These are phyloP conservation scores for Cetradonia linearis DNA, from an alignment of 495 filamentous ascomycete genomes.

Conservation along the genomic window DNA sequence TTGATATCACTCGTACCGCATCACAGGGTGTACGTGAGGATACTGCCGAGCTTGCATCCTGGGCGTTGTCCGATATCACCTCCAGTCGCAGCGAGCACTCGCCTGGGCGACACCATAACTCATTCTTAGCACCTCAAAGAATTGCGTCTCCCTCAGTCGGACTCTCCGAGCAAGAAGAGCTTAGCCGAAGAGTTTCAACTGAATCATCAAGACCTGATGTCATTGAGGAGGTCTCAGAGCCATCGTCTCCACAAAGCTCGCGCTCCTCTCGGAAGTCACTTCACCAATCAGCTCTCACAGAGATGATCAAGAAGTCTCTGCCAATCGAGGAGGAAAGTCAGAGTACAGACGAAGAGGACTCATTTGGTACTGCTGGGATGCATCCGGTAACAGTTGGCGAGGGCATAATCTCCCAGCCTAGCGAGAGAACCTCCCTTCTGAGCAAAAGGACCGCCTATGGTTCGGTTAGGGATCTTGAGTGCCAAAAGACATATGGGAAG, in stretches of 20 bases:
- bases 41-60: slow-evolving; percentile 80
- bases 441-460: slow-evolving; percentile 24
- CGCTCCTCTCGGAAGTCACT: slow-evolving; percentile 22
- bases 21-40: slow-evolving; percentile 73
- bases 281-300: slow-evolving; percentile 50
- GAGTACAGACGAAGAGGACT: slow-evolving; percentile 20
- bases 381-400: slow-evolving; percentile 19
- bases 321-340: slow-evolving; percentile 28
- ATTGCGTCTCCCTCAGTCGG: slow-evolving; percentile 1
- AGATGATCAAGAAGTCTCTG: slow-evolving; percentile 50
- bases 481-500: slow-evolving; percentile 20
- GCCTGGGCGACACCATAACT: slow-evolving; percentile 14
- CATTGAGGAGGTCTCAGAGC: slow-evolving; percentile 55
- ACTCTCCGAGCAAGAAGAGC: slow-evolving; percentile 6
- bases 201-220: slow-evolving; percentile 29
- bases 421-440: slow-evolving; percentile 30
- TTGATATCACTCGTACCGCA: slow-evolving; percentile 62
- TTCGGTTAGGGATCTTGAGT: slow-evolving; percentile 28
- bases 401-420: slow-evolving; percentile 26
- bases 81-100: slow-evolving; percentile 28
- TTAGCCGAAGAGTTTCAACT: slow-evolving; percentile 14
- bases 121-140: slow-evolving; percentile 4
- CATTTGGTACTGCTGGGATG: slow-evolving; percentile 1
- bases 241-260: slow-evolving; percentile 38
- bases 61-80: slow-evolving; percentile 61